A percentile compares a stretch with the other conserved stretches of the same genome.
phyloP scores from a whole-genome alignment of 345 rosid genomes.

The Dipteronia dyeriana region DNA sequence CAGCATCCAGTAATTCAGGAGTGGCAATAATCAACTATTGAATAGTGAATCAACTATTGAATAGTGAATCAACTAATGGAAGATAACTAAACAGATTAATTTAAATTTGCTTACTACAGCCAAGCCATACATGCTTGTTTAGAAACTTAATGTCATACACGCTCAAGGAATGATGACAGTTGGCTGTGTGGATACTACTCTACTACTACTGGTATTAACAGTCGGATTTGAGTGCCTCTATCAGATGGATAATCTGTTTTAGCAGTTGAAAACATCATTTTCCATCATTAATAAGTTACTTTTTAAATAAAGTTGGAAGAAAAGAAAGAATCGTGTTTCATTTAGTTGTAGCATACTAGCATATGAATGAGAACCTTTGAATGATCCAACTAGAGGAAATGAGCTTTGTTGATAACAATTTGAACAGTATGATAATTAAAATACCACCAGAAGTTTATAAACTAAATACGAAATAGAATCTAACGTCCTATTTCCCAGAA shows the following conservation, averaged over 20 bases:
- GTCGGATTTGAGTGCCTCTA: too few relatives aligned
- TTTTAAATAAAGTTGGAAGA: too few relatives aligned
- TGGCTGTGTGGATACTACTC: not conserved
- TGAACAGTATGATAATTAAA: not conserved
- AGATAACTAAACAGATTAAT: not conserved
- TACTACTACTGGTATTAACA: not conserved
- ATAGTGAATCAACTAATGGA: not conserved
- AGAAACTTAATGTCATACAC: not conserved
- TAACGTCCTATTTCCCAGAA: not conserved
- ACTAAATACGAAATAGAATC: not conserved
- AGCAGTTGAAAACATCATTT: too few relatives aligned
- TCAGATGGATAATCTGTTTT: too few relatives aligned
- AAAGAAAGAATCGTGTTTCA: too few relatives aligned
- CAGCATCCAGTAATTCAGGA: not conserved
- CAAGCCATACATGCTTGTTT: not conserved
- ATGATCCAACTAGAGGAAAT: not conserved
- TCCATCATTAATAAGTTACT: too few relatives aligned
- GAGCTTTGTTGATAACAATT: not conserved
- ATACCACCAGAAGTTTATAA: constrained; percentile 3
- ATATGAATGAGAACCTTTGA: not conserved
- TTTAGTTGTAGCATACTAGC: not conserved
- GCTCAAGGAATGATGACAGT: not conserved
- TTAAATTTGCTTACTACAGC: constrained; percentile 1
- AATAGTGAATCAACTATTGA: too few relatives aligned
- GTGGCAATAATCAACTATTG: not conserved